Evolutionary conservation across 768 basidiomycete genomes (phyloP).

Genomic region (Paxillus rubicundulus): DNA sequence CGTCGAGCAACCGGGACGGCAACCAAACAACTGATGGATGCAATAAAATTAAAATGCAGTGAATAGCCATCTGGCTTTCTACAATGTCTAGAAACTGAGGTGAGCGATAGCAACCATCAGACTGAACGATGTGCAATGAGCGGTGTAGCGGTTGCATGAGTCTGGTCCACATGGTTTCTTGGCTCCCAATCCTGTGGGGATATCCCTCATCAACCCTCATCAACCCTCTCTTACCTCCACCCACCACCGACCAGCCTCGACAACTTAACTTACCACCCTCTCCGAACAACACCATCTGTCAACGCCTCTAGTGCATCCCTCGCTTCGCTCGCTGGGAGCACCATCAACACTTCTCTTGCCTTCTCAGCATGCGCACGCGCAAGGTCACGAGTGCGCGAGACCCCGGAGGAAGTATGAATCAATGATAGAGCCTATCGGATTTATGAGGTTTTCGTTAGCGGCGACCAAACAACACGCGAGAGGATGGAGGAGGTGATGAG

Average conservation of each 20-base stretch:
- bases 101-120: not conserved
- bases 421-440: slow-evolving; percentile 58
- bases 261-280: slow-evolving; percentile 42
- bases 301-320: slow-evolving; percentile 72
- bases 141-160: not conserved
- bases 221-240: too few relatives aligned
- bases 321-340: slow-evolving; percentile 80
- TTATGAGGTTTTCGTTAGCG: not conserved
- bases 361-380: slow-evolving; percentile 73
- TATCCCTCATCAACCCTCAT: not conserved
- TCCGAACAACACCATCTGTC: slow-evolving; percentile 63
- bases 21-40: not conserved
- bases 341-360: slow-evolving; percentile 64
- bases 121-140: not conserved
- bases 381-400: slow-evolving; percentile 75
- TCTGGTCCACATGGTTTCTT: not conserved
- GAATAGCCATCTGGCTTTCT: slow-evolving; percentile 2
- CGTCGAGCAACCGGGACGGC: not conserved
- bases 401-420: slow-evolving; percentile 59
- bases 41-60: slow-evolving; percentile 1
- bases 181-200: slow-evolving; percentile 1
- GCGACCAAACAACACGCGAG: not conserved
- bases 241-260: not conserved
- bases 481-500: not conserved
- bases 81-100: not conserved